Conservation (phyloP, 2,329 filamentous ascomycete genomes). For the Apiospora hydei region DNA sequence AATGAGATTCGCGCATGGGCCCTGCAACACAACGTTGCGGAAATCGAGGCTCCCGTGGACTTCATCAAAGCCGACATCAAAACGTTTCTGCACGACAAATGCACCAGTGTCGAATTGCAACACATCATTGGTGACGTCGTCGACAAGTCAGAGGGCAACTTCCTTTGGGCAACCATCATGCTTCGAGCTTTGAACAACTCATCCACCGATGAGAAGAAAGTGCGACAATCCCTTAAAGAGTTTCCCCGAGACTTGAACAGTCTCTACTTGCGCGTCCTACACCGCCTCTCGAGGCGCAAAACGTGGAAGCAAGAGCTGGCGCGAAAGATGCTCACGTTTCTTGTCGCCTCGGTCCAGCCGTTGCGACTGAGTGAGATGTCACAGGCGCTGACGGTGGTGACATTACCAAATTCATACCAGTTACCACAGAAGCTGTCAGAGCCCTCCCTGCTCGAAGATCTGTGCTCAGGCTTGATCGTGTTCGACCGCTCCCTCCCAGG, state of each 20-base stretch:
- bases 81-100: neutral
- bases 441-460: neutral
- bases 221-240: neutral
- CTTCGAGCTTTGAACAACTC: neutral
- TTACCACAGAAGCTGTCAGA: neutral
- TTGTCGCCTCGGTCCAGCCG: neutral
- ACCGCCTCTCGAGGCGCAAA: neutral
- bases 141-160: neutral
- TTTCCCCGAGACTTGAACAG: neutral
- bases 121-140: neutral
- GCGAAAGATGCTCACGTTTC: neutral
- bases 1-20: neutral
- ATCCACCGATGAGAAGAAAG: neutral
- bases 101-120: neutral
- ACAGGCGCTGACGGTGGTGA: neutral
- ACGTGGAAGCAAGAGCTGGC: neutral
- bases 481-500: neutral
- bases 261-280: neutral
- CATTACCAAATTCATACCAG: neutral
- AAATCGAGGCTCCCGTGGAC: neutral
- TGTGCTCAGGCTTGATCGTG: neutral
- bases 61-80: neutral
- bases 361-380: neutral
- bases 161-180: neutral
- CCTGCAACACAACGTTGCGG: neutral